These are phyloP conservation scores for Flammula alnicola DNA, from an alignment of 1,284 basidiomycete genomes.

Conservation along the genomic window DNA sequence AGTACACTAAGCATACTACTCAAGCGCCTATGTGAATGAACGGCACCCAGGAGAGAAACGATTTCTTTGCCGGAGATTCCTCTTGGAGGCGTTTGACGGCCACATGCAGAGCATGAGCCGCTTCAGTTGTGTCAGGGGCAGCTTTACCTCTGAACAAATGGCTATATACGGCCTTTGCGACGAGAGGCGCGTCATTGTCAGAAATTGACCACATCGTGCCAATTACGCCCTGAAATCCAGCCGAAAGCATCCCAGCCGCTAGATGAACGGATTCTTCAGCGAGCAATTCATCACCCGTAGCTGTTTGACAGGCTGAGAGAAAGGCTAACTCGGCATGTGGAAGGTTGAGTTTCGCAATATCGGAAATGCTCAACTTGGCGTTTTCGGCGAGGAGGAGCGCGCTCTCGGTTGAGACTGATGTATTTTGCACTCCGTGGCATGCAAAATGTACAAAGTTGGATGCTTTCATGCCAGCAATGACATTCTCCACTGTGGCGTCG, in stretches of 20 bases:
- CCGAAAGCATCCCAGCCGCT: constrained; percentile 36
- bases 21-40: constrained; percentile 23
- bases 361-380: constrained; percentile 22
- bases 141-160: constrained; percentile 9
- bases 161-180: constrained; percentile 21
- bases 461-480: constrained; percentile 21
- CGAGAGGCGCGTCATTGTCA: constrained; percentile 20
- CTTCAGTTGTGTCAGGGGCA: constrained; percentile 11
- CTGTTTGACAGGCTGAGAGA: constrained; percentile 41
- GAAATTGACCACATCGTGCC: constrained; percentile 35
- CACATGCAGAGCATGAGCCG: constrained; percentile 21
- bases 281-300: constrained; percentile 28
- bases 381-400: constrained; percentile 25
- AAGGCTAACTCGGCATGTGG: constrained; percentile 34
- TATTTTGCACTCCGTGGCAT: constrained; percentile 32
- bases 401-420: constrained; percentile 19
- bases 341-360: constrained; percentile 26
- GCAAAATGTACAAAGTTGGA: constrained; percentile 34
- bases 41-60: constrained; percentile 26
- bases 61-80: constrained; percentile 1
- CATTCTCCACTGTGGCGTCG: constrained; percentile 22
- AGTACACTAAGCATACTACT: too few relatives aligned
- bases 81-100: constrained; percentile 14
- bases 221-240: constrained; percentile 37
- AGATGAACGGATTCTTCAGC: constrained; percentile 37